phyloP scores from a whole-genome alignment of 768 basidiomycete genomes.

The Basidioascus undulatus region DNA sequence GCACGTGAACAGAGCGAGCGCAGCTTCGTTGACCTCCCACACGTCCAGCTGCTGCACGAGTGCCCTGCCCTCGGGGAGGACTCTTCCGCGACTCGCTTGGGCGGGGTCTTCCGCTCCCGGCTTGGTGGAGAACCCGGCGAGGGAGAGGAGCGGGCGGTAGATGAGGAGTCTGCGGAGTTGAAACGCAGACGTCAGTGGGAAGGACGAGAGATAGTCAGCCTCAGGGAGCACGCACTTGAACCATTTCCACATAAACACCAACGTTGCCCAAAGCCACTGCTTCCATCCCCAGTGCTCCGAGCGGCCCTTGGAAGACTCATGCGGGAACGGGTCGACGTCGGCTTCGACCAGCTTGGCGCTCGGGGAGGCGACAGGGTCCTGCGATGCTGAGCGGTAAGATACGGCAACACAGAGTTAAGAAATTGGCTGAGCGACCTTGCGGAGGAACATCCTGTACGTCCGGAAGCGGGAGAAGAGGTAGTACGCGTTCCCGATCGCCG shows the following conservation, averaged over 20 bases:
- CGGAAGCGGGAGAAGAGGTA: conserved; percentile 5
- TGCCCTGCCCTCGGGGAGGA: conserved; percentile 15
- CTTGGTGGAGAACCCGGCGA: not conserved
- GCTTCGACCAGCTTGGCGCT: conserved; percentile 4
- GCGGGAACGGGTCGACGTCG: not conserved
- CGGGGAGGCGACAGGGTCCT: conserved; percentile 5
- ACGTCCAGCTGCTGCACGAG: conserved; percentile 51
- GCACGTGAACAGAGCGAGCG: conserved; percentile 34
- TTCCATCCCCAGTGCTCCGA: too few relatives aligned
- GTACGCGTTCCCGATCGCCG: conserved; percentile 3
- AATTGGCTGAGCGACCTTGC: not conserved
- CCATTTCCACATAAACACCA: too few relatives aligned
- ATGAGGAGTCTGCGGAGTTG: conserved; percentile 27
- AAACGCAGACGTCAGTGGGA: not conserved
- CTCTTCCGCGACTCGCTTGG: not conserved
- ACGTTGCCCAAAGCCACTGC: too few relatives aligned
- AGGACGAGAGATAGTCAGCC: not conserved
- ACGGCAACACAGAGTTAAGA: not conserved
- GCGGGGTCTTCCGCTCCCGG: not conserved
- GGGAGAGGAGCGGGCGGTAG: not conserved
- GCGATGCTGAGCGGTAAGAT: not conserved
- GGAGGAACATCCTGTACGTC: conserved; percentile 1
- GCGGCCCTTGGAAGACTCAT: too few relatives aligned
- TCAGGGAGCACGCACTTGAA: too few relatives aligned
- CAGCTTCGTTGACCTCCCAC: conserved; percentile 52